Base-by-base conservation (phyloP, 176 grass and related monocot genomes). In the Avena eriantha region DNA sequence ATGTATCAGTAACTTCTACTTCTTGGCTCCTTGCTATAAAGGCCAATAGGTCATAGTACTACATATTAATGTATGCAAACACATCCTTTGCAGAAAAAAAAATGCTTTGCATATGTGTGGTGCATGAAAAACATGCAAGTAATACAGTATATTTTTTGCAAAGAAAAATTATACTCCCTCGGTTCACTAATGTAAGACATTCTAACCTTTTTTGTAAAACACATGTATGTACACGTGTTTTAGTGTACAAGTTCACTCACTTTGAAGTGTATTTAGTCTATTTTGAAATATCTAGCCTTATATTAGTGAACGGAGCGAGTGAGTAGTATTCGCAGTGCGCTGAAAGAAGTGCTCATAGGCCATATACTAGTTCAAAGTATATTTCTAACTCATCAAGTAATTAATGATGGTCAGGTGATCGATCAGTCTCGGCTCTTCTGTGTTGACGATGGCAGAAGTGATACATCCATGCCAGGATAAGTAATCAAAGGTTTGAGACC, bases 1-100 rank as follows among this genome's bases (percentile, higher is more conserved):
- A 70, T 55, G 43, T 58, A 19, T 23, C 78, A 50, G 73, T 58
- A 59, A 47, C 51, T 78, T 64, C 60, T 54, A 82, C 80, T 59
- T 2, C 24, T 68, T 83, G 57, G 50, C 63, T 71, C 10, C 47
- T 29, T 69, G 36, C 46, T 19, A 69, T 19, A 69, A 69, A 7
- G 23, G 18, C n/a, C 58, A 29, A 29, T 29, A 29, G 29, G 2
- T 29, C 29, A 61, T 49, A 18, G 1, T 2, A 2, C 29, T 12
- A 57, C 54, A 56, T 18, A 5, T 22, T 3, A 48, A 5, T 76
- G 6, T 21, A 46, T 22, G 23, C 12, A 21, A 21, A 15, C 29
- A 69, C 15, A 34, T 31, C 31, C 5, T 16, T 7, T 66, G 63
- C 33, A 65, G 13, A n/a, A 65, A 65, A 29, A 64, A 65, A 29